Percentiles rank a stretch among this genome's conserved stretches.
These are phyloP conservation scores for Dioscorea dumetorum DNA, from an alignment of 106 monocot genomes.

Conservation along the genomic window DNA sequence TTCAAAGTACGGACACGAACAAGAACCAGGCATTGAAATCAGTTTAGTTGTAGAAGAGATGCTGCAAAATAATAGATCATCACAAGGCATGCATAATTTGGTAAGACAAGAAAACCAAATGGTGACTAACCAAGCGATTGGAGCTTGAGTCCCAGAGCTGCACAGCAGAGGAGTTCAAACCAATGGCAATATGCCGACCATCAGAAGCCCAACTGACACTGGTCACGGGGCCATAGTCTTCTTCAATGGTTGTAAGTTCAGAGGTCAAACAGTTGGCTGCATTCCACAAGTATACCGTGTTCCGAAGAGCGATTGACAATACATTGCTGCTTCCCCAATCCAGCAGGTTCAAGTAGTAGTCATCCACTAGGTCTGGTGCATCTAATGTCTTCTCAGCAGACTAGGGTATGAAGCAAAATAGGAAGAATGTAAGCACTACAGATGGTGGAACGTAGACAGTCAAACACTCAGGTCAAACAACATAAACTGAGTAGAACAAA, in stretches of 20 bases:
- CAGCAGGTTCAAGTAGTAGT: constrained; percentile 51
- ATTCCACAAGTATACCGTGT: constrained; percentile 53
- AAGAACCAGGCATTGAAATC: too few species aligned
- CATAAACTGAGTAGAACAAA: background rate
- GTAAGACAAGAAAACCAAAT: background rate
- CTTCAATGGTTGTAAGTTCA: constrained; percentile 50
- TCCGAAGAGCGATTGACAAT: constrained; percentile 44
- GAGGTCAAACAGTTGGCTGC: constrained; percentile 30
- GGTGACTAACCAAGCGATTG: constrained; percentile 29
- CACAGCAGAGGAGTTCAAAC: constrained; percentile 46
- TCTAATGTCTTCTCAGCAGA: constrained; percentile 47
- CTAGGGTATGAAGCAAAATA: constrained; percentile 8
- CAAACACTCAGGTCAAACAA: too few species aligned
- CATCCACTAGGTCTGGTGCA: constrained; percentile 46
- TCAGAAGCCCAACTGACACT: constrained; percentile 74
- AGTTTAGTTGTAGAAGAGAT: too few species aligned
- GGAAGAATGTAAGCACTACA: background rate
- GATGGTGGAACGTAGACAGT: too few species aligned
- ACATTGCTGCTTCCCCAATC: constrained; percentile 63
- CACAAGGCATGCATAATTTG: too few species aligned
- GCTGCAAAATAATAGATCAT: too few species aligned
- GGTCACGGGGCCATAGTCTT: constrained; percentile 53
- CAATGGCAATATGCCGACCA: constrained; percentile 48
- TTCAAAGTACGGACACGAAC: too few species aligned
- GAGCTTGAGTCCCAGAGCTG: constrained; percentile 53